Base-by-base conservation (phyloP, 768 basidiomycete species). In the Pilatotrama ljubarskyi region DNA sequence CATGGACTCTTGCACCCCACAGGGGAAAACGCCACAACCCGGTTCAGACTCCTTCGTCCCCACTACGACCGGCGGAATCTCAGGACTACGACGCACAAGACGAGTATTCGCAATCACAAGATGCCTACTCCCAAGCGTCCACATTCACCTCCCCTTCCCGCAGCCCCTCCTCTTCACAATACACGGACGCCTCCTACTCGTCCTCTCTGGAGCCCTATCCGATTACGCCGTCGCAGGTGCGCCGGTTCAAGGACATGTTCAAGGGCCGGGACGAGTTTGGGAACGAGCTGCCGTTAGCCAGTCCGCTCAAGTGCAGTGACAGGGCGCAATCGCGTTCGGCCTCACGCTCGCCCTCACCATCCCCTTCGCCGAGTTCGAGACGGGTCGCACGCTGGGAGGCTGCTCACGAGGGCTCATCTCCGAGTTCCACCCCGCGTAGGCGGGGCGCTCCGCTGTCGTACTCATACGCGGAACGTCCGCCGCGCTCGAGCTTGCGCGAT, bases 31-130 rank as follows among this genome's bases (percentile, higher is more conserved):
- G 14, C 13, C 41, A 37, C 4, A n/a, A 18, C 15, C 32, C 15
- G 4, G 8, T 1, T 13, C 14, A 29, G 8, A 17, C 37, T 3
- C 35, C 60, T 41, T 51, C 54, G 7, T 61, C 60, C 9, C 51
- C 59, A n/a, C 36, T 26, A 2, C 37, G 38, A 14, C 37, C 55
- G 1, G 22, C 22, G 1, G 44, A 40, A 7, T 57, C 55, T 13
- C 61, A 62, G 32, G 55, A 52, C 35, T 54, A 58, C 20, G 56
- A 62, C n/a, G 60, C 60, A 9, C 37, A 56, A 3, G 60, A 61
- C 22, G 60, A 61, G 41, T 56, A 46, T 15, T 61, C 60, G 11
- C 37, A 57, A 38, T 57, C 47, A 1, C 55, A 57, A 41, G 47
- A 42, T 2, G 5, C 40, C 18, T n/a, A 20, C 17, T 61, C 54